phyloP scores from a whole-genome alignment of 805 yeast genomes.

The Spathaspora arborariae region DNA sequence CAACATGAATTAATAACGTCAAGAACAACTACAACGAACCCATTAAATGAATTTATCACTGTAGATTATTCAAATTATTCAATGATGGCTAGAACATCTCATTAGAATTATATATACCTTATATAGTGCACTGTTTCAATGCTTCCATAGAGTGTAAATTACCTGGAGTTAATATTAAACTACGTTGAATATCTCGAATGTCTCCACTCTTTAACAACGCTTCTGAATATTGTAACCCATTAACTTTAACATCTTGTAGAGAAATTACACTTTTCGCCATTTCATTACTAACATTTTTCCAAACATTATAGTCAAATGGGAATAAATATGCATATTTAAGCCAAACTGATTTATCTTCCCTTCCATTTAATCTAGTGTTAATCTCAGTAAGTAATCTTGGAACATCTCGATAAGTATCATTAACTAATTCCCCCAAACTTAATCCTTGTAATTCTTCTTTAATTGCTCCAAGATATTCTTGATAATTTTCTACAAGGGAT shows the following conservation, averaged over 20 bases:
- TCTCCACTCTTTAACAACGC: constrained; percentile 48
- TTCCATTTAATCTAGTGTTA: constrained; percentile 32
- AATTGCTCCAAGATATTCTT: constrained; percentile 59
- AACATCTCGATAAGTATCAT: constrained; percentile 51
- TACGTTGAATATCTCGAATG: constrained; percentile 59
- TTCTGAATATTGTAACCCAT: constrained; percentile 48
- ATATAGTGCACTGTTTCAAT: too few relatives aligned
- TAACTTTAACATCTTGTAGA: constrained; percentile 45
- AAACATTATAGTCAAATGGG: constrained; percentile 65
- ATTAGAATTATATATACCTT: too few relatives aligned
- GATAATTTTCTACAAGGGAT: constrained; percentile 57
- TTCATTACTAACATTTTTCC: constrained; percentile 59
- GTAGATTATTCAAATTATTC: constrained; percentile 43
- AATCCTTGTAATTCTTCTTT: constrained; percentile 60
- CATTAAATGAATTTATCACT: constrained; percentile 30
- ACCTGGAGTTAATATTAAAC: constrained; percentile 59
- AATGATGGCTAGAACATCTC: constrained; percentile 24
- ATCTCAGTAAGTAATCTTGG: constrained; percentile 59
- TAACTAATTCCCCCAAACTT: constrained; percentile 41
- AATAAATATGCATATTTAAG: constrained; percentile 69
- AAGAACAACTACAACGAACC: constrained; percentile 2
- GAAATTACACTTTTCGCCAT: constrained; percentile 59
- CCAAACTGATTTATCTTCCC: constrained; percentile 39
- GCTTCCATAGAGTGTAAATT: constrained; percentile 11
- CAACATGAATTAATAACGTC: constrained; percentile 23